Evolutionary conservation across 345 rosid genomes (phyloP).

Genomic region (Camelina neglecta): DNA sequence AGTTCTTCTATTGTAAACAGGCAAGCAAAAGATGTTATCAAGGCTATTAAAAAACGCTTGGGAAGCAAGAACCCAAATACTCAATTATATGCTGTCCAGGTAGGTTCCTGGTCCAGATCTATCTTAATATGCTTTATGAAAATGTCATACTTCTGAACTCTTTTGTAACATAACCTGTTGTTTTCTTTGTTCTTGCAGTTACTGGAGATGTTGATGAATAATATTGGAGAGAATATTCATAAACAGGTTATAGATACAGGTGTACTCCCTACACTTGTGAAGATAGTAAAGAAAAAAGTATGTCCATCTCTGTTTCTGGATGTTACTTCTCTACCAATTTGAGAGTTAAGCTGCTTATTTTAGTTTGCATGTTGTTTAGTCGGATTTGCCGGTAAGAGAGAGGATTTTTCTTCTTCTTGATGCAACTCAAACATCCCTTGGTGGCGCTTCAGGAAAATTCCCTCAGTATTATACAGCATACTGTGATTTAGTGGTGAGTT

Average conservation of each 20-base stretch:
- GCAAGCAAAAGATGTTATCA: constrained; percentile 80
- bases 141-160: constrained; percentile 1
- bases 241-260: constrained; percentile 78
- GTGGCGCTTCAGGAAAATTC: constrained; percentile 88
- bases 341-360: constrained; percentile 34
- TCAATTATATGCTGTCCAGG: constrained; percentile 85
- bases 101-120: constrained; percentile 43
- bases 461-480: constrained; percentile 88
- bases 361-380: constrained; percentile 49
- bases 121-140: constrained; percentile 1
- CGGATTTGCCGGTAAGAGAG: constrained; percentile 83
- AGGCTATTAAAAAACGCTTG: constrained; percentile 88
- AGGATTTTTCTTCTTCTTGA: constrained; percentile 93
- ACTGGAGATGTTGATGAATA: constrained; percentile 97
- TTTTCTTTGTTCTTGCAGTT: constrained; percentile 52
- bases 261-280: constrained; percentile 77
- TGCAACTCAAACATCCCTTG: constrained; percentile 95
- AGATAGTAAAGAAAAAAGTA: constrained; percentile 97
- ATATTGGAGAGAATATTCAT: constrained; percentile 79
- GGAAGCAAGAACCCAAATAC: constrained; percentile 69
- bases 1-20: constrained; percentile 46
- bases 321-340: constrained; percentile 11
- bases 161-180: constrained; percentile 8
- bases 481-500: constrained; percentile 90
- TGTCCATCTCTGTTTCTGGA: constrained; percentile 30